phyloP scores from a whole-genome alignment of 192 early-diverging fungal species.

The Backusella tuberculispora region DNA sequence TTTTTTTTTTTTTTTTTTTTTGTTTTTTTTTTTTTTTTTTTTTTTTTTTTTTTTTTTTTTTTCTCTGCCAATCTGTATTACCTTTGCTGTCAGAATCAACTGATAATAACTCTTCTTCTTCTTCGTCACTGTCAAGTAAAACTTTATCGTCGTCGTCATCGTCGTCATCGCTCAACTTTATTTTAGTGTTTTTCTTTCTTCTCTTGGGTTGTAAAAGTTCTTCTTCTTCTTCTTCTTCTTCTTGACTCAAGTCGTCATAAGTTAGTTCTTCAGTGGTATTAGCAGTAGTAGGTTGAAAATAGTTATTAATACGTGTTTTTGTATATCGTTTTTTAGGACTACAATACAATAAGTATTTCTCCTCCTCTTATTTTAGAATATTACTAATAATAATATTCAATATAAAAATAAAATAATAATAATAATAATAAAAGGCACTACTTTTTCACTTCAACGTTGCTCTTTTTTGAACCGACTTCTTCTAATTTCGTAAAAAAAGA shows the following conservation, averaged over 20 bases:
- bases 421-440: not conserved
- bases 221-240: conserved; percentile 11
- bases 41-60: not conserved
- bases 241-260: not conserved
- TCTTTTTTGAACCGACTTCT: not conserved
- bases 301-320: conserved; percentile 9
- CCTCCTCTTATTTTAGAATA: not conserved
- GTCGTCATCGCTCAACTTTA: not conserved
- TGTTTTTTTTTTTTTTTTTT: not conserved
- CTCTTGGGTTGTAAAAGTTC: not conserved
- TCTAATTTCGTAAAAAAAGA: not conserved
- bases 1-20: too few relatives aligned
- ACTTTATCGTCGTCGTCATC: not conserved
- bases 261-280: not conserved
- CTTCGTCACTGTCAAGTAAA: not conserved
- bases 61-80: not conserved
- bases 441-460: not conserved
- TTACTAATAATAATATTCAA: too few relatives aligned
- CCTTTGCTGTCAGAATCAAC: conserved; percentile 15
- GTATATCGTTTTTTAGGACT: conserved; percentile 2
- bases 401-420: not conserved
- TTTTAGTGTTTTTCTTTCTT: not conserved
- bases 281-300: not conserved
- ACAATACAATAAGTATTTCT: not conserved
- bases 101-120: not conserved